Evolutionary conservation across 1,284 basidiomycete genomes (phyloP).

Genomic region (Ustilago shanxiensis): DNA sequence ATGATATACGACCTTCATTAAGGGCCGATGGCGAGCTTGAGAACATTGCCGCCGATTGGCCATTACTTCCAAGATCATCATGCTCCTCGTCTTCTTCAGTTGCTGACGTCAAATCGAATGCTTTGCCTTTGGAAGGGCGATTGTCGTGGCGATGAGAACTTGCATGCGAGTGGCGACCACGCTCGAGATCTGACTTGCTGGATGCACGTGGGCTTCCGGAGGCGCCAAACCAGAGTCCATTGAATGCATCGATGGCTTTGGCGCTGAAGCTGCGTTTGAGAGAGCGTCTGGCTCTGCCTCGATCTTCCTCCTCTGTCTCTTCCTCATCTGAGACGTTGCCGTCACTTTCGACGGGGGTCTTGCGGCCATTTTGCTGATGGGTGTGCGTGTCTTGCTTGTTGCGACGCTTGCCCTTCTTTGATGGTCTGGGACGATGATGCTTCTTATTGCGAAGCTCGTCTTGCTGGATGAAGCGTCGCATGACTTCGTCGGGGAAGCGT

Average conservation of each 20-base stretch:
- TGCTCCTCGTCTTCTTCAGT: constrained; percentile 39
- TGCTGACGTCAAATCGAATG: constrained; percentile 37
- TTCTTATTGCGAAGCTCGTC: constrained; percentile 20
- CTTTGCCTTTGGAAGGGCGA: constrained; percentile 8
- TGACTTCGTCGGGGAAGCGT: constrained; percentile 66
- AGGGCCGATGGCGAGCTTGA: constrained; percentile 19
- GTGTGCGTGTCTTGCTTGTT: constrained; percentile 5
- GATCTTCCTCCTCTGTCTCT: constrained; percentile 51
- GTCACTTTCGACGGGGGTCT: constrained; percentile 39
- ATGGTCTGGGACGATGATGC: constrained; percentile 18
- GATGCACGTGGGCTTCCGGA: constrained; percentile 29
- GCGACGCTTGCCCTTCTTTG: constrained; percentile 33
- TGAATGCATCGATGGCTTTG: constrained; percentile 52
- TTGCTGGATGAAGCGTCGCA: constrained; percentile 59
- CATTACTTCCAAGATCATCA: constrained; percentile 30
- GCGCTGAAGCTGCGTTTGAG: constrained; percentile 57
- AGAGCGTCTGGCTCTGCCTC: constrained; percentile 14
- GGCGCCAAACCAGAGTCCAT: constrained; percentile 55
- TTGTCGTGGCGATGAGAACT: constrained; percentile 5
- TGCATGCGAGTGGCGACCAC: constrained; percentile 9
- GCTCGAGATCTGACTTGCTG: constrained; percentile 34
- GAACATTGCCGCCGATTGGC: neutral
- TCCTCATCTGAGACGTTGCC: constrained; percentile 59
- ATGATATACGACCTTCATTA: neutral
- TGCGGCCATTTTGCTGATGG: constrained; percentile 15